phyloP scores from a whole-genome alignment of 148 eudicot genomes.

The Rhododendron vialii region DNA sequence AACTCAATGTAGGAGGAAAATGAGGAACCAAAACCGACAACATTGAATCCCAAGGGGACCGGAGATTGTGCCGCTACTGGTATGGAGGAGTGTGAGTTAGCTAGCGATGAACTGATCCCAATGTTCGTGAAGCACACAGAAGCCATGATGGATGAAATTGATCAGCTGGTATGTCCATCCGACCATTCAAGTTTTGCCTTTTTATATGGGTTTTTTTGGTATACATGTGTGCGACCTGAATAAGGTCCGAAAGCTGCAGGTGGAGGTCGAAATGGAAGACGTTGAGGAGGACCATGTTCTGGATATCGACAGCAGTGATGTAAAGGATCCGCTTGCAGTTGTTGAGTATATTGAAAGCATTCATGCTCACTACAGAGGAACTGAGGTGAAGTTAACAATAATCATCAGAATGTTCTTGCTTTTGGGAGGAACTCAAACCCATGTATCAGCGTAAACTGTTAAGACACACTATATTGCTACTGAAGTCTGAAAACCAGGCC shows the following conservation, averaged over 20 bases:
- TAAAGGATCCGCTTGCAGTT: conserved; percentile 57
- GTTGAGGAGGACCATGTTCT: conserved; percentile 32
- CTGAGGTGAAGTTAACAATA: conserved; percentile 38
- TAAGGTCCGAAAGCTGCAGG: neutral
- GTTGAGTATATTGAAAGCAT: conserved; percentile 58
- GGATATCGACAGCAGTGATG: conserved; percentile 57
- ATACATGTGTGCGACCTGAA: neutral
- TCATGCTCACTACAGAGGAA: conserved; percentile 50
- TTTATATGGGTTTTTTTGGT: neutral
- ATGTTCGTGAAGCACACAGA: conserved; percentile 13
- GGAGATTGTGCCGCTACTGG: neutral
- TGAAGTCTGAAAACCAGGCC: neutral
- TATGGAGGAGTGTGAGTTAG: neutral
- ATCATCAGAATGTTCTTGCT: neutral
- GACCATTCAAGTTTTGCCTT: neutral
- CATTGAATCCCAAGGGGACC: neutral
- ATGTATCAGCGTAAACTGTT: neutral
- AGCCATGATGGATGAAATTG: conserved; percentile 12
- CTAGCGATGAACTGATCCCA: neutral
- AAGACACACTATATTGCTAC: neutral
- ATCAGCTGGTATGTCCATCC: neutral
- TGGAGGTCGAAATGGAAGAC: conserved; percentile 74
- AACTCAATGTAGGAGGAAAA: neutral
- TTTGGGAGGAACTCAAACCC: neutral
- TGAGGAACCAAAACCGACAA: neutral